Evolutionary conservation across 192 early-diverging fungal species (phyloP), one percentile per base, ranked within the genome.

Genomic region (Hyaloraphidium curvatum): DNA sequence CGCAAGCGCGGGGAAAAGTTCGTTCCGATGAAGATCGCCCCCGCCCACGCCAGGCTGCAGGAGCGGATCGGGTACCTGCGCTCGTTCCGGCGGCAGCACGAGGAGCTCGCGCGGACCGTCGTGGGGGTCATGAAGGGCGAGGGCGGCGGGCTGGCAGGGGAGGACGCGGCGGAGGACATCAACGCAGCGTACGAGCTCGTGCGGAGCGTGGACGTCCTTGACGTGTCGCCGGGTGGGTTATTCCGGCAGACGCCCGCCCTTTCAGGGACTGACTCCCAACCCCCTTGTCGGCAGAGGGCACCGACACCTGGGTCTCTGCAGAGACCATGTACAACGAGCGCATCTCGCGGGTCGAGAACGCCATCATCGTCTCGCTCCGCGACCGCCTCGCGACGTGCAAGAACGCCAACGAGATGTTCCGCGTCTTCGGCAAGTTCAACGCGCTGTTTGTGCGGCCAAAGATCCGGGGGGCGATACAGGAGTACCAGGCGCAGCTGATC

Each of bases 351-450:
- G 89, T 99, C 7, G 96, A 99, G 63, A 95, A 94, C 68, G 87
- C 91, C 64, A 96, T 99, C 57, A 97, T 99, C 58, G 76, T 83
- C 17, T 76, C 80, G 17, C 68, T 97, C 22, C 81, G 93, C 21
- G 94, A 97, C 69, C 74, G 89, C 21, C 76, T 99, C 30, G 96
- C 89, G 21, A 89, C 83, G 5, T 87, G 87, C 48, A 86, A 87
- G 65, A 99, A 87, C 61, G 96, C 96, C 2, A 89, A 84, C 43
- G 96, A 99, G 61, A 97, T 97, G 94, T 97, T 99, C 71, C 78
- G 93, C 14, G 90, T 97, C 21, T 97, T 99, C 62, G 91, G 89
- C 33, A 97, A 97, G 62, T 99, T 99, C 78, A 99, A 99, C 62
- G 93, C 94, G 1, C 77, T 99, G 33, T 99, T 99, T 68, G 86